phyloP scores from a whole-genome alignment of 2,329 filamentous ascomycete species.

The Claviceps humidiphila region DNA sequence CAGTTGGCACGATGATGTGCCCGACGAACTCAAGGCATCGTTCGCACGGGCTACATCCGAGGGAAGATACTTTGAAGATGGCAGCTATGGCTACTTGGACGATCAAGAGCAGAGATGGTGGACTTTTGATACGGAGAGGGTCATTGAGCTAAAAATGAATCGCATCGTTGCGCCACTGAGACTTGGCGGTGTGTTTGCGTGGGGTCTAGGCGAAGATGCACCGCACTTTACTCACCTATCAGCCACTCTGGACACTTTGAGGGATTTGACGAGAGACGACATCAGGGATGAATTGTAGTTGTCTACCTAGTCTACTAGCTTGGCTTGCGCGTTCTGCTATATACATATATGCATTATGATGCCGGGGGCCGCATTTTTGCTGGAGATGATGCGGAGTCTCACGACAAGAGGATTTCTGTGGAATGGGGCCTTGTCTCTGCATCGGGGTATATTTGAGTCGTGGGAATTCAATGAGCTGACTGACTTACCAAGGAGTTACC shows the following conservation, averaged over 20 bases:
- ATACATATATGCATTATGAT: too few relatives aligned
- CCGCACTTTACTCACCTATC: constrained; percentile 27
- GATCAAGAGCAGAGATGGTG: constrained; percentile 47
- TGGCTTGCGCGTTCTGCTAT: too few relatives aligned
- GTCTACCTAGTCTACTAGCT: too few relatives aligned
- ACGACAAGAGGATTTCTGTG: too few relatives aligned
- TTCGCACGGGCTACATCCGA: constrained; percentile 41
- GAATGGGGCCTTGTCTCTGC: too few relatives aligned
- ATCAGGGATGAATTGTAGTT: constrained; percentile 18
- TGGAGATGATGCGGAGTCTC: too few relatives aligned
- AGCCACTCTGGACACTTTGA: constrained; percentile 18
- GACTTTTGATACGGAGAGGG: constrained; percentile 55
- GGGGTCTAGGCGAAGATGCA: constrained; percentile 59
- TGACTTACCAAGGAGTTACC: too few relatives aligned
- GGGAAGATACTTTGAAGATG: constrained; percentile 42
- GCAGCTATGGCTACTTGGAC: constrained; percentile 61
- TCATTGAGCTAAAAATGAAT: constrained; percentile 49
- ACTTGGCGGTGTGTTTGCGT: constrained; percentile 62
- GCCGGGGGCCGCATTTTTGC: too few relatives aligned
- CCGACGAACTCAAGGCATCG: constrained; percentile 38
- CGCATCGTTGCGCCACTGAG: constrained; percentile 40
- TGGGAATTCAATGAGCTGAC: too few relatives aligned
- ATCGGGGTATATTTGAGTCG: too few relatives aligned
- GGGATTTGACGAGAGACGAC: constrained; percentile 1
- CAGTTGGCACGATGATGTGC: constrained; percentile 44